These are phyloP conservation scores for Candida berthetii DNA, from an alignment of 805 yeast species.

Conservation along the genomic window DNA sequence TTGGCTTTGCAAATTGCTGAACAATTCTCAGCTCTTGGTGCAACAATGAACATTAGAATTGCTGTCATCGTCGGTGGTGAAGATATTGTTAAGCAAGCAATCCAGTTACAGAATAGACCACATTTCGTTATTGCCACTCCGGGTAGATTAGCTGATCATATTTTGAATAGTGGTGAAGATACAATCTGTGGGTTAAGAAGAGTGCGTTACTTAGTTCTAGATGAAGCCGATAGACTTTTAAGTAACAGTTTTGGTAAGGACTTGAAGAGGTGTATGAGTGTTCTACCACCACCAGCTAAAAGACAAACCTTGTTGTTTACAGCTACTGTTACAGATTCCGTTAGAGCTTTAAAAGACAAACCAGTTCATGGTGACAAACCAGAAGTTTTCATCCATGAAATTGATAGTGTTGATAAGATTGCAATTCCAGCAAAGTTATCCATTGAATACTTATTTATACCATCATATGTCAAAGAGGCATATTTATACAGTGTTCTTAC, in stretches of 20 bases:
- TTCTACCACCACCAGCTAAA: constrained; percentile 61
- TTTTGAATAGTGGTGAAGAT: constrained; percentile 83
- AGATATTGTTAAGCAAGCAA: constrained; percentile 84
- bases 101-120: constrained; percentile 75
- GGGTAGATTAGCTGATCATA: constrained; percentile 91
- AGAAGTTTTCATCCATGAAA: constrained; percentile 63
- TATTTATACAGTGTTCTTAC: constrained; percentile 66
- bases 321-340: constrained; percentile 94
- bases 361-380: constrained; percentile 50
- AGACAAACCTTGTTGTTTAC: constrained; percentile 91
- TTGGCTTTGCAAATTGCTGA: constrained; percentile 96
- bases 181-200: constrained; percentile 73
- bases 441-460: constrained; percentile 67
- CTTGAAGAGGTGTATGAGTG: constrained; percentile 61
- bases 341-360: constrained; percentile 66
- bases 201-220: constrained; percentile 77
- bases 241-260: constrained; percentile 82
- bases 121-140: constrained; percentile 97
- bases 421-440: constrained; percentile 73
- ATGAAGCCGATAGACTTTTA: constrained; percentile 92
- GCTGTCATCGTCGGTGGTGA: constrained; percentile 91
- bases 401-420: constrained; percentile 64
- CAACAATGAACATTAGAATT: constrained; percentile 80
- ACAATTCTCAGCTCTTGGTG: constrained; percentile 90
- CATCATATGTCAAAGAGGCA: constrained; percentile 87